Percentiles rank a stretch among this genome's conserved stretches.
Conservation (phyloP, 2,329 filamentous ascomycete species). For the Tolypocladium ophioglossoides region DNA sequence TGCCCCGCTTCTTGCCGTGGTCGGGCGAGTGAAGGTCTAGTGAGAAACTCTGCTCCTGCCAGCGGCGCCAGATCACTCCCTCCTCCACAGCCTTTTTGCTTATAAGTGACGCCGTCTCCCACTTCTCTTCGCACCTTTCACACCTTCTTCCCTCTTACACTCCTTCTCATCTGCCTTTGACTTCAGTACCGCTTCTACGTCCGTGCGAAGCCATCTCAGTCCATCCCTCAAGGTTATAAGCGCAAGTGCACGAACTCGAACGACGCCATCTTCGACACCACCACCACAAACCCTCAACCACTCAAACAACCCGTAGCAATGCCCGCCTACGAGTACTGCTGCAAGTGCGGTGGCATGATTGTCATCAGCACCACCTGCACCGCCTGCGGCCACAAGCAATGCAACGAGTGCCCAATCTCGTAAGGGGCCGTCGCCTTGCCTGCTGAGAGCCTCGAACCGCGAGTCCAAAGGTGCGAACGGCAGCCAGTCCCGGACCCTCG, state of each 20-base stretch:
- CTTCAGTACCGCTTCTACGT: background rate
- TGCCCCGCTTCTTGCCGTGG: background rate
- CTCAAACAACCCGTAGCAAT: slow-evolving; percentile 17
- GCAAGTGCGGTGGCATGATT: slow-evolving; percentile 43
- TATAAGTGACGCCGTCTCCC: background rate
- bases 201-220: no score
- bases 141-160: background rate
- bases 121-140: background rate
- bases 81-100: background rate
- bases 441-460: background rate
- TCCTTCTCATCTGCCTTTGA: background rate
- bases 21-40: background rate
- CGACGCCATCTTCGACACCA: background rate
- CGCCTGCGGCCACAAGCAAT: slow-evolving; percentile 39
- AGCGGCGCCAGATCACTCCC: background rate
- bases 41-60: no score
- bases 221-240: background rate
- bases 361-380: slow-evolving; percentile 45
- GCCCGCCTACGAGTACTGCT: slow-evolving; percentile 41
- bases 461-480: background rate
- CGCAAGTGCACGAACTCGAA: background rate
- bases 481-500: no score
- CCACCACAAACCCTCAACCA: background rate
- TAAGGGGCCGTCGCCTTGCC: slow-evolving; percentile 9
- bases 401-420: slow-evolving; percentile 31